Conservation (phyloP, 2,329 filamentous ascomycete species). For the Aspergillus transmontanensis region DNA sequence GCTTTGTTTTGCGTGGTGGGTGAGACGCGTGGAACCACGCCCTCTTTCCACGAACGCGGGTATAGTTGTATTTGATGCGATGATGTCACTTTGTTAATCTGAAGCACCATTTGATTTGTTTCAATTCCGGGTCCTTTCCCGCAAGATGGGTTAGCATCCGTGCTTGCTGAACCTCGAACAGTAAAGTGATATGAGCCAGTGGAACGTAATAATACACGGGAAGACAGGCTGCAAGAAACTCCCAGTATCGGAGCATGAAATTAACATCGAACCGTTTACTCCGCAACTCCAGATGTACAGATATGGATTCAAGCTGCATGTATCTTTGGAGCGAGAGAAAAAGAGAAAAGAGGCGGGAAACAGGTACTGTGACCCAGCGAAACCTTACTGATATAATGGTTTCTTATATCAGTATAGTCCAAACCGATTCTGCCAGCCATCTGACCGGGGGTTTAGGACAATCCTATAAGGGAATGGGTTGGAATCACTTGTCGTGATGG, state of each 20-base stretch:
- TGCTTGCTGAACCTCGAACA: neutral
- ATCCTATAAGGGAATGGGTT: slow-evolving; percentile 98
- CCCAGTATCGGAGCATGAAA: neutral
- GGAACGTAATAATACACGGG: neutral
- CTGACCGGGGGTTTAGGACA: slow-evolving; percentile 78
- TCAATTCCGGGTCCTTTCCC: neutral
- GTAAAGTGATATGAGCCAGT: neutral
- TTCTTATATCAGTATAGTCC: slow-evolving; percentile 64
- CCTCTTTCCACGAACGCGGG: slow-evolving; percentile 9
- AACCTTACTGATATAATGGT: neutral
- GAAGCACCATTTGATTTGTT: slow-evolving; percentile 15
- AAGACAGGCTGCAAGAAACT: neutral
- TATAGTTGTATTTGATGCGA: slow-evolving; percentile 23
- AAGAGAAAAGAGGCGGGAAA: neutral
- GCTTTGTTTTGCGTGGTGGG: slow-evolving; percentile 11
- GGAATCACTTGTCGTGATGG: slow-evolving; percentile 85
- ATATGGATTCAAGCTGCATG: neutral
- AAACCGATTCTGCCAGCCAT: slow-evolving; percentile 77
- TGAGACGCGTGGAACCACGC: slow-evolving; percentile 7
- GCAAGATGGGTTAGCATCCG: neutral
- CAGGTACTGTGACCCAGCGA: neutral
- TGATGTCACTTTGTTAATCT: slow-evolving; percentile 25
- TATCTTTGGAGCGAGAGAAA: neutral
- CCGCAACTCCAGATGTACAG: neutral
- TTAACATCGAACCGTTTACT: neutral